Base-by-base conservation (phyloP, 176 grass and related monocot species). In the Oryza longistaminata region DNA sequence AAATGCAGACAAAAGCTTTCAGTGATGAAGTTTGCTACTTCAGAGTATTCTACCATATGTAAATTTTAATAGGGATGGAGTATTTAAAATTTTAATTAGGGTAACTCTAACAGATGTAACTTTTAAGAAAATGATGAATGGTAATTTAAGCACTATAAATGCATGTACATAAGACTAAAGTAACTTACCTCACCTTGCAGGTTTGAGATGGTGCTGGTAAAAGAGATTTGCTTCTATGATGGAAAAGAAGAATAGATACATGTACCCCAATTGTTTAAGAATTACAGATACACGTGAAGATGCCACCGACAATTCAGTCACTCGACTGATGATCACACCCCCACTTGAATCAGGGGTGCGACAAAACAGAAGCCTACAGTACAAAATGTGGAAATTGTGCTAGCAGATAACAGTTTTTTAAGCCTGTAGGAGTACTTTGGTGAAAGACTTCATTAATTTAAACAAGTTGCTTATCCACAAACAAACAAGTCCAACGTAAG, bases 181-280 rank as follows among this genome's bases (percentile, higher is more conserved):
- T 55, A 61, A 61, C 55, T 61, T 61, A 61, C 7, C 55, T 83
- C 74, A 92, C 88, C 82, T 92, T 95, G 25, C 90, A 90, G 76
- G 83, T 89, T 86, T 83, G 86, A 79, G 80, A 88, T 68, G 85
- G 83, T 16, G 90, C 93, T 40, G 80, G 86, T 92, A 65, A 92
- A 95, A 77, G 83, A 83, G 88, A 92, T 92, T 87, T 95, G 93
- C 71, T 90, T 88, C 42, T 90, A 90, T 22, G 90, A 95, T 14
- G 93, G 93, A 64, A 95, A 90, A 78, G 88, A 95, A 24, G 93
- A 92, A 88, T 92, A 92, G 52, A 95, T 89, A 82, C 86, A 76
- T 53, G 88, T 73, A 43, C n/a, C 46, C 46, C 49, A 52, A 52
- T 49, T 4, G 3, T 49, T 49, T 49, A n/a, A n/a, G n/a, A n/a